Conservation (phyloP, 768 basidiomycete species). For the Pulveroboletus sp. region DNA sequence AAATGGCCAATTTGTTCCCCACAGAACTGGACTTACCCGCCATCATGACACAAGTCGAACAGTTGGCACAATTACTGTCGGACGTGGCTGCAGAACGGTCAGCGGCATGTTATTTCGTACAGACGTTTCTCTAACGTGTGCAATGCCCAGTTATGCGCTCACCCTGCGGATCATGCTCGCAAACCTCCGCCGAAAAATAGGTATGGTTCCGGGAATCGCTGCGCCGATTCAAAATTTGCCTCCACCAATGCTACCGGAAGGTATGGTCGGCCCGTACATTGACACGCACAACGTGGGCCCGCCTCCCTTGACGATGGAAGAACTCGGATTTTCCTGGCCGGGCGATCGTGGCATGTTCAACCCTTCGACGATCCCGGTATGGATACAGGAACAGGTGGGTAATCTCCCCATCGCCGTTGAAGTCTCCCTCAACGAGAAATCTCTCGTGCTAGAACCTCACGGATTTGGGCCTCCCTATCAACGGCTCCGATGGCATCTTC, state of each 20-base stretch:
- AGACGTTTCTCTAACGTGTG: constrained; percentile 9
- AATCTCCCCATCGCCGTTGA: neutral
- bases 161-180: constrained; percentile 92
- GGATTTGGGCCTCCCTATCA: constrained; percentile 87
- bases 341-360: constrained; percentile 62
- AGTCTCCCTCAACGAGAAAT: neutral
- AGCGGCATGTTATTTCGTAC: constrained; percentile 9
- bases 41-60: constrained; percentile 83
- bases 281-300: constrained; percentile 48
- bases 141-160: constrained; percentile 67
- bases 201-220: constrained; percentile 49
- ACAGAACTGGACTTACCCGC: constrained; percentile 71
- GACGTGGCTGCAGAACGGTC: constrained; percentile 92
- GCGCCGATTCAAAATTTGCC: constrained; percentile 49
- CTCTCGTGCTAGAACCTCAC: constrained; percentile 61
- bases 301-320: constrained; percentile 77
- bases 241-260: constrained; percentile 51
- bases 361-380: constrained; percentile 78
- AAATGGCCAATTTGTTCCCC: constrained; percentile 93
- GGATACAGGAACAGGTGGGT: constrained; percentile 87
- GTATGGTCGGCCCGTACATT: constrained; percentile 54
- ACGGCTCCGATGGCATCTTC: constrained; percentile 90
- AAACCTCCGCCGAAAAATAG: constrained; percentile 85
- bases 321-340: constrained; percentile 77
- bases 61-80: constrained; percentile 83